Conservation (phyloP, 495 filamentous ascomycete genomes). For the Neurospora sp. region DNA sequence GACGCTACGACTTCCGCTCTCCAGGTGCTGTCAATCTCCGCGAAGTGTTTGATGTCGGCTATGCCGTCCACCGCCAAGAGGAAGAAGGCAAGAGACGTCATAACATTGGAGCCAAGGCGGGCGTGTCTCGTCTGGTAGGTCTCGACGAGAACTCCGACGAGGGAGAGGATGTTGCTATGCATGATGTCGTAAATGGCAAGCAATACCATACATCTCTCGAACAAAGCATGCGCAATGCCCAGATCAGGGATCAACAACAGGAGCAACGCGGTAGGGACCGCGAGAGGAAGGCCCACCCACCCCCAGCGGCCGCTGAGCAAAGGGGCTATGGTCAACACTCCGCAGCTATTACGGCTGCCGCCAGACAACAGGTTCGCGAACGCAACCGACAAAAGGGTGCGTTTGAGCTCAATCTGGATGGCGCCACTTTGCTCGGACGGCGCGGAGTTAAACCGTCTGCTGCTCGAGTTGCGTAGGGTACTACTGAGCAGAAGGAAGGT, state of each 20-base stretch:
- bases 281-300: slow-evolving; percentile 25
- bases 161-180: slow-evolving; percentile 42
- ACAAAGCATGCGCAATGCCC: slow-evolving; percentile 72
- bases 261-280: slow-evolving; percentile 34
- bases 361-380: slow-evolving; percentile 58
- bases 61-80: slow-evolving; percentile 92
- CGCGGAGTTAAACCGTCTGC: slow-evolving; percentile 44
- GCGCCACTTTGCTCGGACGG: slow-evolving; percentile 76
- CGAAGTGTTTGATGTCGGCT: slow-evolving; percentile 94
- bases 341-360: slow-evolving; percentile 64
- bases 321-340: slow-evolving; percentile 77
- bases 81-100: slow-evolving; percentile 90
- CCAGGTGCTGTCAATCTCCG: slow-evolving; percentile 91
- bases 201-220: slow-evolving; percentile 52
- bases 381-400: slow-evolving; percentile 52
- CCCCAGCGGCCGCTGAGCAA: slow-evolving; percentile 34
- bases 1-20: slow-evolving; percentile 86
- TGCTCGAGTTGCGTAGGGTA: slow-evolving; percentile 28
- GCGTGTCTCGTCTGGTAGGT: slow-evolving; percentile 44
- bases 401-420: slow-evolving; percentile 86
- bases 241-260: slow-evolving; percentile 49
- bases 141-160: slow-evolving; percentile 63
- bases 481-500: not conserved
- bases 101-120: slow-evolving; percentile 52
- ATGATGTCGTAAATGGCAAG: slow-evolving; percentile 45